phyloP scores from a whole-genome alignment of 805 yeast genomes.

The Lipomyces mesembrius region DNA sequence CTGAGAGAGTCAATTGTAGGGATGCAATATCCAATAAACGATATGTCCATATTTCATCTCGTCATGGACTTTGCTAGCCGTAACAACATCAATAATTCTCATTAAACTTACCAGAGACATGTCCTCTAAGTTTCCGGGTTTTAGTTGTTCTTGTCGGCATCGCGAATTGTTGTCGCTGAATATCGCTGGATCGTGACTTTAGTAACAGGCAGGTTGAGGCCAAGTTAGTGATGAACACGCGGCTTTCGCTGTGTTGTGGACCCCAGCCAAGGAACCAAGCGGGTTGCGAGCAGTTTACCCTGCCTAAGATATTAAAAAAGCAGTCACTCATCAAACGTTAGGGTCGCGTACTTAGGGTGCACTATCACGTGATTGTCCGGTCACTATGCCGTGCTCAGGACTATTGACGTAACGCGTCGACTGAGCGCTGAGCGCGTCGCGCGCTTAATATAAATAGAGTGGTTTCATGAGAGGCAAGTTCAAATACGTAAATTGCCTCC shows the following conservation, averaged over 20 bases:
- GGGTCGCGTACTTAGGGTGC: not conserved
- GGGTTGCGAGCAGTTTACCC: not conserved
- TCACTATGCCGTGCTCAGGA: not conserved
- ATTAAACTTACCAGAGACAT: constrained; percentile 94
- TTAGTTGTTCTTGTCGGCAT: constrained; percentile 51
- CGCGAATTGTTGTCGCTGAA: constrained; percentile 15
- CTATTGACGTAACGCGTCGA: too few species aligned
- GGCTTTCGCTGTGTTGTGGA: not conserved
- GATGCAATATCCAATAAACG: not conserved
- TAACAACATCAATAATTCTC: not conserved
- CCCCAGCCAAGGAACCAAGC: not conserved
- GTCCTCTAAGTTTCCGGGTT: constrained; percentile 99
- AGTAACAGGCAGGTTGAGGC: not conserved
- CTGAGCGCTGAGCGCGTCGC: too few species aligned
- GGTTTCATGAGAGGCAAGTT: too few species aligned
- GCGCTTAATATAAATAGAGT: too few species aligned
- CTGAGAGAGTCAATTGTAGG: not conserved
- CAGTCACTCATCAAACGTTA: not conserved
- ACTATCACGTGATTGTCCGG: not conserved
- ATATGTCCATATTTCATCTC: not conserved
- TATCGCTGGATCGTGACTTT: not conserved
- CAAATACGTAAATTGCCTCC: not conserved
- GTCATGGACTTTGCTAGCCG: not conserved
- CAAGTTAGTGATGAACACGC: not conserved
- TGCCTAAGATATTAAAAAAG: not conserved